Evolutionary conservation across 2,329 filamentous ascomycete genomes (phyloP), one percentile per base, ranked within the genome.

Genomic region (Aciculosporium take): DNA sequence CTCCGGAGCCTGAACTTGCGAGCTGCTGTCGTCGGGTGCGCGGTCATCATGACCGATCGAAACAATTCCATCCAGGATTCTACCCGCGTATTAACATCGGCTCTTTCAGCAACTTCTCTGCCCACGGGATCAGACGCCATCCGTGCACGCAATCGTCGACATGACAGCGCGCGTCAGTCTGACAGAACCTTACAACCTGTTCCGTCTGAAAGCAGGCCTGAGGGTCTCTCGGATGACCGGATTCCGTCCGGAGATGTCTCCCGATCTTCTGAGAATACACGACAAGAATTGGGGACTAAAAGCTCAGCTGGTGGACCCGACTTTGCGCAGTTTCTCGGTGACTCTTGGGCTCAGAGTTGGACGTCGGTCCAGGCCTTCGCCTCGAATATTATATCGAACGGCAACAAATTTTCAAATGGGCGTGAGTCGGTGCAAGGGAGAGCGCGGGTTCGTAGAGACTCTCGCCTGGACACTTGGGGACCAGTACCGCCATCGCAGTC

Each of bases 321-420:
- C 33, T 38, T 64, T 33, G 49, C 52, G 17, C 58, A 60, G 45
- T 61, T 74, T 36, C 56, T 74, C 8, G 69, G 67, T 41, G 65
- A 69, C 35, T 67, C 71, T 2, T 72, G 70, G 63, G 58, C 65
- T 2, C 65, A 71, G 25, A 68, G 65, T 51, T 76, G 72, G 72
- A 61, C 67, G 3, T 72, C 71, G 5, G 66, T 76, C 3, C 68
- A 73, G 44, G 70, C 67, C 29, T 63, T 76, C 39, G 70, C 72
- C 5, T 63, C 68, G 2, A 68, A 67, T 13, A 50, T 62, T 15
- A 48, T 63, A n/a, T 53, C 55, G 4, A 49, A 51, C 9, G 50
- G 53, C n/a, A 49, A 53, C 29, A 51, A 48, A 29, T 37, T 37
- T 46, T 47, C 38, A 45, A 20, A 18, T 9, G 24, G 10, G 25